A percentile compares a stretch with the other conserved stretches of the same genome.
These are phyloP conservation scores for Yamadazyma dendronema DNA, from an alignment of 1,139 yeast genomes.

Conservation along the genomic window DNA sequence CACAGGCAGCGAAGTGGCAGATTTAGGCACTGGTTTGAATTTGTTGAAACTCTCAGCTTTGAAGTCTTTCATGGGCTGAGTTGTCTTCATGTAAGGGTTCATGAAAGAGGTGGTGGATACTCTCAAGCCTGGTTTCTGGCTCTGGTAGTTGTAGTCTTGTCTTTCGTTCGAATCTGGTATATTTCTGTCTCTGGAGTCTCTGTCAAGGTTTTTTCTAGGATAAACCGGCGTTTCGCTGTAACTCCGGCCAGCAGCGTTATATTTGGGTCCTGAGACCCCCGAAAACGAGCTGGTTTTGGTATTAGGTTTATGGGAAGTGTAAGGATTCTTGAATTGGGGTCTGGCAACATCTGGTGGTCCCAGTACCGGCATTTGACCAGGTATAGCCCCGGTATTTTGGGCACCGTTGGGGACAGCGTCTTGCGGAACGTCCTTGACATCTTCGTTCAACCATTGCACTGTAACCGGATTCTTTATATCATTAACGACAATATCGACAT, in stretches of 20 bases:
- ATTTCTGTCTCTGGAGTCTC: not conserved
- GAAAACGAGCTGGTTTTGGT: constrained; percentile 1
- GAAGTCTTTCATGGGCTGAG: constrained; percentile 8
- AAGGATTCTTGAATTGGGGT: not conserved
- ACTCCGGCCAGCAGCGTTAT: not conserved
- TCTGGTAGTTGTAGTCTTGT: not conserved
- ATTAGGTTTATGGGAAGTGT: too few relatives aligned
- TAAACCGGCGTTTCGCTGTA: not conserved
- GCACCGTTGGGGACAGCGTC: too few relatives aligned
- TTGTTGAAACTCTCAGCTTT: constrained; percentile 9
- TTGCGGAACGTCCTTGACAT: not conserved
- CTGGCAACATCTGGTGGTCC: too few relatives aligned
- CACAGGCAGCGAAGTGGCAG: not conserved
- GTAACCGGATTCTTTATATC: constrained; percentile 39
- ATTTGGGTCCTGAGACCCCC: not conserved
- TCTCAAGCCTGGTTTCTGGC: not conserved
- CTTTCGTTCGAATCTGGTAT: not conserved
- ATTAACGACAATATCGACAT: constrained; percentile 47
- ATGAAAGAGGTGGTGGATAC: constrained; percentile 6
- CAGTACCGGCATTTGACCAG: not conserved
- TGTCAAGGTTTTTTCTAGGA: not conserved
- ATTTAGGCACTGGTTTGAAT: constrained; percentile 5
- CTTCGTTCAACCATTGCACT: constrained; percentile 30
- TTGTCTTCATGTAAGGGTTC: constrained; percentile 8
- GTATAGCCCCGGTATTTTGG: not conserved